phyloP scores from a whole-genome alignment of 2,329 filamentous ascomycete genomes.

The Scorias spongiosa region DNA sequence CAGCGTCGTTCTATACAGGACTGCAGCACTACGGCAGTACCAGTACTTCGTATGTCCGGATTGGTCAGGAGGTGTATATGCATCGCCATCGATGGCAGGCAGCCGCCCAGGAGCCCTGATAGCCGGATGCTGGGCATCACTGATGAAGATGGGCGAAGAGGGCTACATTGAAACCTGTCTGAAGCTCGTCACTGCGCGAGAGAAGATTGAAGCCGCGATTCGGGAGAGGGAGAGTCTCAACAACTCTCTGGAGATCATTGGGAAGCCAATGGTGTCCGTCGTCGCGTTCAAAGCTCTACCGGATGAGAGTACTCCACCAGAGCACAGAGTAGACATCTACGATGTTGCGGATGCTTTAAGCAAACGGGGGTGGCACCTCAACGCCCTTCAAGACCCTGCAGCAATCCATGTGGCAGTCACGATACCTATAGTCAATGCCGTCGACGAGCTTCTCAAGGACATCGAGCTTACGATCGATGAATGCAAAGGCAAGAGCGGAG shows the following conservation, averaged over 20 bases:
- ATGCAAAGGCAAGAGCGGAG: constrained; percentile 58
- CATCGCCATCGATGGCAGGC: constrained; percentile 79
- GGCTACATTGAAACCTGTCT: constrained; percentile 80
- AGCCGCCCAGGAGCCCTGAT: constrained; percentile 88
- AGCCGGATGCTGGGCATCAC: constrained; percentile 83
- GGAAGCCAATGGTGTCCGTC: constrained; percentile 75
- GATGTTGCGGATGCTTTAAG: constrained; percentile 85
- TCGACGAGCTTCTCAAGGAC: constrained; percentile 65
- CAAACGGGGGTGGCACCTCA: constrained; percentile 81
- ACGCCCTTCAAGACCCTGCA: constrained; percentile 78
- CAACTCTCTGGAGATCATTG: constrained; percentile 63
- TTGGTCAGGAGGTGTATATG: constrained; percentile 94
- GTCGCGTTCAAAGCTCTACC: constrained; percentile 61
- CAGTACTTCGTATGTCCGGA: constrained; percentile 95
- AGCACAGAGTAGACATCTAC: constrained; percentile 71
- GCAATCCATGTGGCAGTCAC: constrained; percentile 93
- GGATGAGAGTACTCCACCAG: constrained; percentile 5
- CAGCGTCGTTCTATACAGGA: constrained; percentile 82
- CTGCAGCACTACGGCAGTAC: constrained; percentile 59
- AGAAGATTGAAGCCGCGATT: constrained; percentile 66
- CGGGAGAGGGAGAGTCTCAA: constrained; percentile 51
- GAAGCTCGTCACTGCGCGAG: constrained; percentile 74
- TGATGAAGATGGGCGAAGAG: constrained; percentile 75
- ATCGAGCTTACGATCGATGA: constrained; percentile 44
- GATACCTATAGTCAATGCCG: constrained; percentile 64